Evolutionary conservation across 2,329 filamentous ascomycete species (phyloP), one percentile per base, ranked within the genome.

Genomic region (Diplocarpon rosae): DNA sequence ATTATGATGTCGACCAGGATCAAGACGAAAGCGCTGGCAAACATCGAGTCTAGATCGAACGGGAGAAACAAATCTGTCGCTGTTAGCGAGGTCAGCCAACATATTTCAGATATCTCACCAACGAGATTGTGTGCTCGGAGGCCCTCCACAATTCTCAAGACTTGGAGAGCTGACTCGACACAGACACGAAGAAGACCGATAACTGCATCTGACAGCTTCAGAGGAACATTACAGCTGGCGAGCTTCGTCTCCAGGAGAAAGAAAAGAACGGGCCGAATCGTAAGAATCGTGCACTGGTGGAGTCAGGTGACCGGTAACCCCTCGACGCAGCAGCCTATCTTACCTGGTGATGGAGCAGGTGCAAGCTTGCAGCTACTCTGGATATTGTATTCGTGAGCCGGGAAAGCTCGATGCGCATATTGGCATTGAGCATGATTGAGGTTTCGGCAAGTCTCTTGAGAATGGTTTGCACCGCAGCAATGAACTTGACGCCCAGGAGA

Each of bases 241-340:
- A 42, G 39, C n/a, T 35, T 42, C 16, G 39, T 42, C 15, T 42
- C 39, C 9, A 42, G 14, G n/a, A 42, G 39, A 27, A 42, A 42
- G 17, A 42, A 42, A 2, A 42, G 30, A 12, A 42, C 32, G 12
- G 39, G 39, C 4, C 39, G 39, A 7, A 42, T 34, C n/a, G 39
- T 42, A 11, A 42, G 39, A 35, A 42, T 42, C 7, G 39, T 42
- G 20, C 39, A 42, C 39, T 34, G 12, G n/a, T 24, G 2, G 27
- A 2, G 31, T 28, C 10, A 42, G 16, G 10, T 29, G 12, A 28
- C 14, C 6, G 5, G 10, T 13, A 1, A 29, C 5, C 28, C 31
- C 12, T 20, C 10, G 7, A n/a, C 5, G 10, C 24, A n/a, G 12
- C 6, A 37, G 20, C 20, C 5, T 8, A n/a, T 37, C 15, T 37